These are phyloP conservation scores for Yamadazyma taylorii DNA, from an alignment of 1,139 yeast species.

Conservation along the genomic window DNA sequence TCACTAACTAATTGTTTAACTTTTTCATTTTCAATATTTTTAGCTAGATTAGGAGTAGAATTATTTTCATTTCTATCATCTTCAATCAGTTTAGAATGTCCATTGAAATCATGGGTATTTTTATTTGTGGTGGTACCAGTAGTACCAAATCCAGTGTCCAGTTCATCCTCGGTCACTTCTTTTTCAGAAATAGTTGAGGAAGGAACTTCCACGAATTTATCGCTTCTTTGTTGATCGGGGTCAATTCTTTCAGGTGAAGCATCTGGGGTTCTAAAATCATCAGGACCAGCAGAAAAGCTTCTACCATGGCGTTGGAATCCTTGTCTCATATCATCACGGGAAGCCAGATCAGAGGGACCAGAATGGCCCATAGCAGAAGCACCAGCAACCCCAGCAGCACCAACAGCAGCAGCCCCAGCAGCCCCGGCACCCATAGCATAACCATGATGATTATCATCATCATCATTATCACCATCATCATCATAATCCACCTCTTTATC, in stretches of 20 bases:
- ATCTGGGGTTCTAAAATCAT: constrained; percentile 45
- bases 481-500: not conserved
- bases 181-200: constrained; percentile 26
- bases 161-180: constrained; percentile 20
- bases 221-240: constrained; percentile 9
- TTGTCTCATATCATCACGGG: constrained; percentile 17
- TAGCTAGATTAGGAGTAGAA: constrained; percentile 15
- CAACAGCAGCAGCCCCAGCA: not conserved
- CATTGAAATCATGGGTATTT: constrained; percentile 4
- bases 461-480: not conserved
- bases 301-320: constrained; percentile 37
- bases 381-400: constrained; percentile 9
- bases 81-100: constrained; percentile 8
- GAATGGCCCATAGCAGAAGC: constrained; percentile 2
- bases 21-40: constrained; percentile 22
- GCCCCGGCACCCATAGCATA: not conserved
- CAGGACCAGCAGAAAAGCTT: constrained; percentile 42
- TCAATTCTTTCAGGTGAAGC: constrained; percentile 30
- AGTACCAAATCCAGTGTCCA: constrained; percentile 5
- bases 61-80: constrained; percentile 13
- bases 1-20: constrained; percentile 39
- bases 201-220: constrained; percentile 31
- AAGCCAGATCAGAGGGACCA: constrained; percentile 5
- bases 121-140: not conserved
- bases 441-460: not conserved